phyloP scores from a whole-genome alignment of 2,329 filamentous ascomycete species.

The Calcarisporium arbuscula region DNA sequence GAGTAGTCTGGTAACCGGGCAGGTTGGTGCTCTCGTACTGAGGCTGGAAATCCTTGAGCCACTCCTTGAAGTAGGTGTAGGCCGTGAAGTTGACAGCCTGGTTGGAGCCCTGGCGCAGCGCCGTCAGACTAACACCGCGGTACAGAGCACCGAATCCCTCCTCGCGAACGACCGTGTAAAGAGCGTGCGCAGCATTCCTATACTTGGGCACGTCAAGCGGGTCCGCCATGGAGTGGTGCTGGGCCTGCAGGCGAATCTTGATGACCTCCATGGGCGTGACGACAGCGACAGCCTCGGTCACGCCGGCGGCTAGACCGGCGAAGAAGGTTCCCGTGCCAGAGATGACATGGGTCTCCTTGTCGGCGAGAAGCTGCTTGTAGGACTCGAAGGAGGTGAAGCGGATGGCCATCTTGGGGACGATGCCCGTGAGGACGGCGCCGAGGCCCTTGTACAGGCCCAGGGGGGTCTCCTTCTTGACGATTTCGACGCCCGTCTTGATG shows the following conservation, averaged over 20 bases:
- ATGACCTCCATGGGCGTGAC: slow-evolving; percentile 99
- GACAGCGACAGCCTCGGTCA: slow-evolving; percentile 93
- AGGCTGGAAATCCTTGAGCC: slow-evolving; percentile 66
- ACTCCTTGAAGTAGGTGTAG: slow-evolving; percentile 86
- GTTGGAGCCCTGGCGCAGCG: slow-evolving; percentile 89
- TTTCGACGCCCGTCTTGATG: slow-evolving; percentile 75
- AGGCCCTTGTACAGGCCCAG: slow-evolving; percentile 95
- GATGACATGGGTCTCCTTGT: slow-evolving; percentile 60
- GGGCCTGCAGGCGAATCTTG: slow-evolving; percentile 96
- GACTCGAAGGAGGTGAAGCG: slow-evolving; percentile 95
- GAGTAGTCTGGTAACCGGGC: slow-evolving; percentile 81
- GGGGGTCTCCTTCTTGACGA: slow-evolving; percentile 83
- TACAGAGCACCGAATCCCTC: slow-evolving; percentile 86
- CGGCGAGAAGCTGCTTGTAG: slow-evolving; percentile 80
- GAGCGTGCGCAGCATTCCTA: slow-evolving; percentile 77
- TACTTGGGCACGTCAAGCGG: slow-evolving; percentile 96
- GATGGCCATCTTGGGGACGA: slow-evolving; percentile 98
- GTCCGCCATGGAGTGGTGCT: slow-evolving; percentile 97
- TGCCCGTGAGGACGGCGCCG: slow-evolving; percentile 92
- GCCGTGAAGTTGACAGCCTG: slow-evolving; percentile 99
- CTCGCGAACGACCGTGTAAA: slow-evolving; percentile 86
- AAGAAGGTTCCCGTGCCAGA: slow-evolving; percentile 63
- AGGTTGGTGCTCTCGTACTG: slow-evolving; percentile 59
- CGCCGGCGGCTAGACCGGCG: slow-evolving; percentile 83
- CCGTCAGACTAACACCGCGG: slow-evolving; percentile 88